Base-by-base conservation (phyloP, 441 rosid species). In the Populus trichocarpa region DNA sequence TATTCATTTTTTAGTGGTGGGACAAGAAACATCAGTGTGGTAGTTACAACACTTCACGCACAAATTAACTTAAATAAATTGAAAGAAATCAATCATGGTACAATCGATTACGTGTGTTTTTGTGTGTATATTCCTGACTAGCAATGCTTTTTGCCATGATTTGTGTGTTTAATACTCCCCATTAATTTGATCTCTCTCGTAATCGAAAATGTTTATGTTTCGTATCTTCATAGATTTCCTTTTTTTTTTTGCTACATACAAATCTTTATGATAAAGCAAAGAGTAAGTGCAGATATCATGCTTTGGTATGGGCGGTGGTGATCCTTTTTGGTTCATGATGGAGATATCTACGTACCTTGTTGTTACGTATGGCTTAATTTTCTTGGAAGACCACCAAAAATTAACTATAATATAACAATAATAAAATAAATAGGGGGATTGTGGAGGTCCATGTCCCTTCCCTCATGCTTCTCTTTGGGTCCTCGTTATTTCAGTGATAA, bases 401-500 rank as follows among this genome's bases (percentile, higher is more conserved):
- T 16, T 2, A 69, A 69, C 13, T 40, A 40, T 40, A 3, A 11
- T 40, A 40, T 40, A 40, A 3, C 5, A 25, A 30, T 25, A 36
- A 20, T 14, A 66, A 35, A 76, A 33, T 36, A 25, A 68, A 23
- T 11, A 4, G 25, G 8, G 10, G 2, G 9, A 38, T 71, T n/a
- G 85, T 86, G 88, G 84, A 83, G 84, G 83, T 82, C 88, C 89
- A 84, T 80, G 75, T 81, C 75, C 30, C 36, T 66, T 63, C 71
- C 71, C 77, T 70, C 75, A 73, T 71, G 83, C 76, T 76, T 75
- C 74, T 70, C 38, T 74, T 72, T 22, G 82, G 70, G 2, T 67
- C 81, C 79, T 83, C 86, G 69, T 88, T 75, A 75, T 80, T 88
- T 88, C 88, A 86, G 91, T 84, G 91, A 89, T 72, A 70, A 73